These are phyloP conservation scores for Obelidium mucronatum DNA, from an alignment of 192 early-diverging fungal genomes.

Conservation along the genomic window DNA sequence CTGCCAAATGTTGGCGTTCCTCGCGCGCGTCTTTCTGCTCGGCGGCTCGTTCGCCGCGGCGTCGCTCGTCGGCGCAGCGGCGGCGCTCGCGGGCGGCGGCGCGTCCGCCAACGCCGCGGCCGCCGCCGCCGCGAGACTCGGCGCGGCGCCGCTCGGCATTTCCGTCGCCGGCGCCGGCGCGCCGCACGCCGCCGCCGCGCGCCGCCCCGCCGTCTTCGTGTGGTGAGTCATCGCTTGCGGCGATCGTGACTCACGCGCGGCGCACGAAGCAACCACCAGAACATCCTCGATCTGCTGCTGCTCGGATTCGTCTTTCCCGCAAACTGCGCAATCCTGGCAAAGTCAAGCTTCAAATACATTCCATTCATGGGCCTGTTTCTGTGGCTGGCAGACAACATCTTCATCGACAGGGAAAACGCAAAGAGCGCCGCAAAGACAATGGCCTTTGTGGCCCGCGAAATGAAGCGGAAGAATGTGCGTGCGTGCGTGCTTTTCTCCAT, in stretches of 20 bases:
- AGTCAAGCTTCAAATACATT: constrained; percentile 15
- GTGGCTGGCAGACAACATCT: constrained; percentile 81
- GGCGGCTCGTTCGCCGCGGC: background rate
- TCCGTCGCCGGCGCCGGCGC: too few relatives aligned
- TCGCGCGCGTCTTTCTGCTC: background rate
- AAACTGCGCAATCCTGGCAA: constrained; percentile 34
- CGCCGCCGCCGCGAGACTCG: background rate
- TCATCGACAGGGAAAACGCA: constrained; percentile 70
- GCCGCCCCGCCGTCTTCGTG: constrained; percentile 25
- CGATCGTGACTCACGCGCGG: background rate
- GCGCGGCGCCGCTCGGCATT: too few relatives aligned
- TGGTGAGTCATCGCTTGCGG: background rate
- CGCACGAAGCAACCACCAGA: constrained; percentile 75
- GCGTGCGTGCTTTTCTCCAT: background rate
- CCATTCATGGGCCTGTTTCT: constrained; percentile 50
- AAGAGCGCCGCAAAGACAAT: constrained; percentile 75
- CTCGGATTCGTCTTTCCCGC: constrained; percentile 18
- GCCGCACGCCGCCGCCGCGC: too few relatives aligned
- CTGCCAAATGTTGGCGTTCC: too few relatives aligned
- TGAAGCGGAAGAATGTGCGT: constrained; percentile 74
- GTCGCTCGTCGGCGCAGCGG: background rate
- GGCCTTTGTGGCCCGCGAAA: constrained; percentile 72
- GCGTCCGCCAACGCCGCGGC: background rate
- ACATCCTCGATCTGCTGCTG: constrained; percentile 67
- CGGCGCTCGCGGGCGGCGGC: background rate